phyloP scores from a whole-genome alignment of 2,329 filamentous ascomycete species.

The Bimuria novae-zelandiae region DNA sequence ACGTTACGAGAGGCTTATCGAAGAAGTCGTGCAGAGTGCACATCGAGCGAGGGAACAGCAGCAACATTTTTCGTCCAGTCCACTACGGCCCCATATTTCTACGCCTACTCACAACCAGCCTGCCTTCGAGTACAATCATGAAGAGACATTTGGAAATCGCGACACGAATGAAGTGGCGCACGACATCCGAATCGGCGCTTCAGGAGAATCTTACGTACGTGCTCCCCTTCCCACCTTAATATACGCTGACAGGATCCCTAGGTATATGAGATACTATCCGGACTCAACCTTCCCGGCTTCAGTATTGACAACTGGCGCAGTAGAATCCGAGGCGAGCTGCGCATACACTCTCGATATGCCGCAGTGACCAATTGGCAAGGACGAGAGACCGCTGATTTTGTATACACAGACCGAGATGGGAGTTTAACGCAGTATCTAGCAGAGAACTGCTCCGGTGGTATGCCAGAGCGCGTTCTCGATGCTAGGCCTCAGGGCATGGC shows the following conservation, averaged over 20 bases:
- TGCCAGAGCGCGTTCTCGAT: conserved; percentile 38
- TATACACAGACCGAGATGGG: conserved; percentile 48
- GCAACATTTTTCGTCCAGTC: not conserved
- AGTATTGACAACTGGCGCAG: conserved; percentile 53
- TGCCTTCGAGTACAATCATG: conserved; percentile 4
- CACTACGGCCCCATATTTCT: not conserved
- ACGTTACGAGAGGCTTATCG: conserved; percentile 13
- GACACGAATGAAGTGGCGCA: conserved; percentile 7
- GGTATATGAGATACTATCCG: conserved; percentile 51
- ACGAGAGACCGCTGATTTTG: conserved; percentile 55
- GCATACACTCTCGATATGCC: conserved; percentile 47
- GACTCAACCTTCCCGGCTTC: conserved; percentile 45
- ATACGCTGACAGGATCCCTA: conserved; percentile 28
- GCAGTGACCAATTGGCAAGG: conserved; percentile 49
- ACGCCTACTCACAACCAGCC: not conserved
- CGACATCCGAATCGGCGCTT: conserved; percentile 13
- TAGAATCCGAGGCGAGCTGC: conserved; percentile 51
- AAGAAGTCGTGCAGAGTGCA: conserved; percentile 17
- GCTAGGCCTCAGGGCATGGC: conserved; percentile 32
- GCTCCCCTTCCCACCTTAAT: not conserved
- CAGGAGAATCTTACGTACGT: conserved; percentile 7
- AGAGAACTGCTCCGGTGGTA: conserved; percentile 15
- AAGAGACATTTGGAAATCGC: conserved; percentile 14
- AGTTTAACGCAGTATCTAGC: conserved; percentile 43
- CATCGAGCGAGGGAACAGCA: conserved; percentile 2